Conservation (phyloP, 2,329 filamentous ascomycete species). For the Venturia aucupariae region DNA sequence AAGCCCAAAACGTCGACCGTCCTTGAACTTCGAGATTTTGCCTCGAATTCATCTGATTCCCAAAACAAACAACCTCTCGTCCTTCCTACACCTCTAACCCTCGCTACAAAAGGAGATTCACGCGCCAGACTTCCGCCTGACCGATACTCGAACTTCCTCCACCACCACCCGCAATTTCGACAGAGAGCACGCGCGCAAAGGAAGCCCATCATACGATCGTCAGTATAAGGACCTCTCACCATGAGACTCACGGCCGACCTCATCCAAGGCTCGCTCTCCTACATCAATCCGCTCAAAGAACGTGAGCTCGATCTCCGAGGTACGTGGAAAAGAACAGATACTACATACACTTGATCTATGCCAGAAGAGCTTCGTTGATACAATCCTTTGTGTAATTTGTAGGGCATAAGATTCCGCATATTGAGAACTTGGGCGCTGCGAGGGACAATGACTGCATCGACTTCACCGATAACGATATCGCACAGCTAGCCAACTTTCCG, state of each 20-base stretch:
- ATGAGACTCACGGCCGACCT: conserved; percentile 97
- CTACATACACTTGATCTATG: conserved; percentile 57
- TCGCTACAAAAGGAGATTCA: background rate
- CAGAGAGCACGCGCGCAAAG: background rate
- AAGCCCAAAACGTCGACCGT: background rate
- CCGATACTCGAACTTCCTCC: background rate
- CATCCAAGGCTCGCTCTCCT: conserved; percentile 89
- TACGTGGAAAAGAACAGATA: conserved; percentile 93
- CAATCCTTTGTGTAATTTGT: conserved; percentile 43
- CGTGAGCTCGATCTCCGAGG: conserved; percentile 98
- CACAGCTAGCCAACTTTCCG: conserved; percentile 82
- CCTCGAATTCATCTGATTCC: background rate
- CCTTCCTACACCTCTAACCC: background rate
- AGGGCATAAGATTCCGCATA: conserved; percentile 96
- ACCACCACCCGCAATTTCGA: background rate
- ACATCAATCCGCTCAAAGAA: conserved; percentile 97
- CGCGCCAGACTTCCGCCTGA: background rate
- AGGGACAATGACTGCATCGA: conserved; percentile 97
- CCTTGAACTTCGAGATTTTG: background rate
- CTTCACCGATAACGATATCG: conserved; percentile 96
- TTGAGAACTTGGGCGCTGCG: conserved; percentile 95
- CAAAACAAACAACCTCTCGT: background rate
- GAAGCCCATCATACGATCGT: background rate
- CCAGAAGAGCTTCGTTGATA: conserved; percentile 72
- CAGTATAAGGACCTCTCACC: conserved; percentile 19